phyloP scores from a whole-genome alignment of 192 early-diverging fungal genomes.

The Gonapodya sp. region DNA sequence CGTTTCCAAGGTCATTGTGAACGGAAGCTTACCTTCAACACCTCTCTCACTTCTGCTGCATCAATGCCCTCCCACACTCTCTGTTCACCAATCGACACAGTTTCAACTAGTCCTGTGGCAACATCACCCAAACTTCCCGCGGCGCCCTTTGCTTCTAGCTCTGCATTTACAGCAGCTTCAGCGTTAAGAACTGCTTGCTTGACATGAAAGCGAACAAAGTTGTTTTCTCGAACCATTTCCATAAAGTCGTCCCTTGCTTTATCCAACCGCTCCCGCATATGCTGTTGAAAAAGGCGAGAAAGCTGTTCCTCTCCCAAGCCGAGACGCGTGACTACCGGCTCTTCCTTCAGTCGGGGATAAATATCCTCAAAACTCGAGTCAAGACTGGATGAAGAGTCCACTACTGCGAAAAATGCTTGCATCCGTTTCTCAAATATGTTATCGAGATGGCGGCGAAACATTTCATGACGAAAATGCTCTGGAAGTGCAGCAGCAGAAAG shows the following conservation, averaged over 20 bases:
- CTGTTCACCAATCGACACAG: not conserved
- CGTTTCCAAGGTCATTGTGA: not conserved
- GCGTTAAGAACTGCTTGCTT: not conserved
- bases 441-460: not conserved
- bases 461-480: not conserved
- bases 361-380: not conserved
- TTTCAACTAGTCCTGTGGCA: not conserved
- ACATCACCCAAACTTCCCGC: not conserved
- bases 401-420: not conserved
- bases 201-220: not conserved
- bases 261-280: not conserved
- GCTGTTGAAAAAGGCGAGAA: not conserved
- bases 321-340: not conserved
- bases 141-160: not conserved
- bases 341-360: not conserved
- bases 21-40: not conserved
- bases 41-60: not conserved
- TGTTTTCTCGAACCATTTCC: conserved; percentile 2
- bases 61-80: conserved; percentile 1
- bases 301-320: not conserved
- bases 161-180: not conserved
- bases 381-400: not conserved
- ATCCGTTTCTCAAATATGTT: not conserved
- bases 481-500: not conserved
- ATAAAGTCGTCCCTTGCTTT: not conserved